Base-by-base conservation (phyloP, 1,139 yeast genomes). In the Taphrina populina region DNA sequence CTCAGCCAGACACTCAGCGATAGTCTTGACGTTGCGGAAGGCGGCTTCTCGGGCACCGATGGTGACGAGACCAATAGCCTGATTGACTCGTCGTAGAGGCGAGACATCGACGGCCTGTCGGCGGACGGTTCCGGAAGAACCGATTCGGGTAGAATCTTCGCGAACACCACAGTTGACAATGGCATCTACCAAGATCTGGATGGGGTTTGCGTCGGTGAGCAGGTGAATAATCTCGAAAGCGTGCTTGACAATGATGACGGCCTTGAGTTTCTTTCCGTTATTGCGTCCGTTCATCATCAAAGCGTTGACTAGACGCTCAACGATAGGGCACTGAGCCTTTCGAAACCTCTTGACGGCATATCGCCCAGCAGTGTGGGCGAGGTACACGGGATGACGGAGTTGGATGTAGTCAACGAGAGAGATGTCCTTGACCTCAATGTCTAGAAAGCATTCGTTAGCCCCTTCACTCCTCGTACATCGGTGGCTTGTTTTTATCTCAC, bases 21-120 rank as follows among this genome's bases (percentile, higher is more conserved):
- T 92, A 76, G 97, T 88, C 88, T 92, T 94, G 81, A 94, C 81
- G 90, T 92, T 92, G 84, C 98, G 94, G 96, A 94, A 94, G 72
- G 98, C 82, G 75, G 99, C 92, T 82, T 94, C 99, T 84, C 99
- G 92, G 67, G 98, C 66, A 84, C 99, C 99, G 71, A 87, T 85
- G 81, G 99, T 94, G 77, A 94, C 80, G 75, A 94, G 83, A 73
- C 98, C 83, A 73, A 94, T 82, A 71, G 99, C 95, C 81, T 92
- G 97, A 95, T 94, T 92, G 70, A 94, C 97, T 83, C 99, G 90
- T 85, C 99, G 90, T 76, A 94, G 84, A 74, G 99, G 99, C 73
- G 98, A 90, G 67, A 94, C 99, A 88, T 94, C 99, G 74, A 94
- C 99, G 69, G 99, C 98, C 82, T 94, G 98, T 85, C 99, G 88